Base-by-base conservation (phyloP, 1,139 yeast genomes). In the Yamadazyma kanchanaburiensis region DNA sequence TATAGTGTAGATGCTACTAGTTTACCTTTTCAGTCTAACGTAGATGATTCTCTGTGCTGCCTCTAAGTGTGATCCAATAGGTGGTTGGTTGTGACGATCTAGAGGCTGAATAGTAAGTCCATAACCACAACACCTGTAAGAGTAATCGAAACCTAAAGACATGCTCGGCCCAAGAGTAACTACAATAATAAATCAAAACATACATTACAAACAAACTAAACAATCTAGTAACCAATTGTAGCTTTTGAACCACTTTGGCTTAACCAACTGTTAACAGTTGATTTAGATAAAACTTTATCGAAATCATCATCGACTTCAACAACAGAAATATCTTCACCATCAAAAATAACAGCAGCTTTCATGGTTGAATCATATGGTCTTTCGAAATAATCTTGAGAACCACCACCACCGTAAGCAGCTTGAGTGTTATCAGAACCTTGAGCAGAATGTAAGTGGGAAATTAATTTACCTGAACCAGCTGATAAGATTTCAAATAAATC, bases 311-410 rank as follows among this genome's bases (percentile, higher is more conserved):
- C 74, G 37, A 87, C 75, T 45, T 70, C 64, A 42, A 78, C 74
- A 51, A 86, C 63, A 49, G 75, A 72, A 43, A 86, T 67, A 31
- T 68, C 60, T 27, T 65, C 49, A 46, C 77, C 72, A 25, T 58
- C 46, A 62, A 91, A 89, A 47, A 89, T 66, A 40, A 77, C 96
- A 42, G 96, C 97, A 48, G 94, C 96, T 68, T 84, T 87, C 71
- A 89, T 67, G 31, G 94, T 69, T 13, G 78, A 73, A 40, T 66
- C 53, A 28, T 82, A 74, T 51, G 97, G 97, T 73, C 98, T 85
- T 15, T 60, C 53, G 56, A 91, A 86, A 74, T 80, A 88, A 63
- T 88, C 94, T 46, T 79, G 70, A 39, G 95, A 71, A 53, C 95
- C 96, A 58, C 94, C 94, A 10, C 33, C 33, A 53, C 95, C 95